Conservation (phyloP, 768 basidiomycete genomes). For the Pulveroboletus frians region DNA sequence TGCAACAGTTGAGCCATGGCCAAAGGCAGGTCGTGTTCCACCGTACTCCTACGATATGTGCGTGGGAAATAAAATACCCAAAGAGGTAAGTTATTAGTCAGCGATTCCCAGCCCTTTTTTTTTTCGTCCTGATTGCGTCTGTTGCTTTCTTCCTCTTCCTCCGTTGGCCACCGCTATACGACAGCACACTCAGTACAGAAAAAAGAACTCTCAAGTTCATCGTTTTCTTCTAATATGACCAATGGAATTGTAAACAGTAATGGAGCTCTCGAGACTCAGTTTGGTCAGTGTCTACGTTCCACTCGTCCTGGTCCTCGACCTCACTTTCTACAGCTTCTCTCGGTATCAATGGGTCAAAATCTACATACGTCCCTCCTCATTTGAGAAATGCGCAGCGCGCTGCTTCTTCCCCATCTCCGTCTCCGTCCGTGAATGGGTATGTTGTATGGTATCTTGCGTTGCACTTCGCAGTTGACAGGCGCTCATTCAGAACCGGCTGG, state of each 20-base stretch:
- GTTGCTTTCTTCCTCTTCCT: constrained; percentile 22
- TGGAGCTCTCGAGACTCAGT: constrained; percentile 67
- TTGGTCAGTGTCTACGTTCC: constrained; percentile 44
- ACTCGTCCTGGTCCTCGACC: not conserved
- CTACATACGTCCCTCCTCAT: constrained; percentile 87
- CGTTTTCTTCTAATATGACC: constrained; percentile 63
- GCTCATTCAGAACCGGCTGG: constrained; percentile 57
- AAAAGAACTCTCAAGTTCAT: constrained; percentile 28
- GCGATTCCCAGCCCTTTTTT: constrained; percentile 24
- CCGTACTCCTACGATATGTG: not conserved
- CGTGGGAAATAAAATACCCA: constrained; percentile 8
- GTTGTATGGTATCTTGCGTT: constrained; percentile 20
- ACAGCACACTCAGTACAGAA: constrained; percentile 22
- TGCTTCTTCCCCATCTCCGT: constrained; percentile 47
- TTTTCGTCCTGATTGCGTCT: constrained; percentile 13
- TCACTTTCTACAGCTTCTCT: constrained; percentile 53
- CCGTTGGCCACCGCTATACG: constrained; percentile 25
- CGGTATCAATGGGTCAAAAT: constrained; percentile 62
- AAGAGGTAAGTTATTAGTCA: constrained; percentile 18
- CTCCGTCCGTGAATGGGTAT: constrained; percentile 47
- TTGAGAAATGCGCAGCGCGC: constrained; percentile 83
- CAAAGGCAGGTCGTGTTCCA: not conserved
- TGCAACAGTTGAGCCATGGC: constrained; percentile 62
- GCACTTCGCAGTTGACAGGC: constrained; percentile 15
- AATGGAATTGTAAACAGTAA: constrained; percentile 85